phyloP scores from a whole-genome alignment of 2,329 filamentous ascomycete genomes.

The Neoarthrinium moseri region DNA sequence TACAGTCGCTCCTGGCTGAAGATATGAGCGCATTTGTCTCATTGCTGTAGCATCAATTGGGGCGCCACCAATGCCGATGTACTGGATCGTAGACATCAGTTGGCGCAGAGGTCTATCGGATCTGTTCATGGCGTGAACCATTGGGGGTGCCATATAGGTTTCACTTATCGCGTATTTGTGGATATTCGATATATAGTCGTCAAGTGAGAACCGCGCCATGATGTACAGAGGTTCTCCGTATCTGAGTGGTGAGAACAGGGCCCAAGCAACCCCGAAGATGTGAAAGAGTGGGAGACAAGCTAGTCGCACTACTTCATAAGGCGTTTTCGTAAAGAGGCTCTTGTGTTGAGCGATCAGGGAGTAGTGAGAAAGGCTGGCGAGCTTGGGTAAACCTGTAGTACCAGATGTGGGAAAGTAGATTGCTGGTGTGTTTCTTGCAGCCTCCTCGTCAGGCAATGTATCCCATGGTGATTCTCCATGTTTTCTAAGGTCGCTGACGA shows the following conservation, averaged over 20 bases:
- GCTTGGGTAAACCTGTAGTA: slow-evolving; percentile 37
- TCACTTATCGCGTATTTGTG: slow-evolving; percentile 44
- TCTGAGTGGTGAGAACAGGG: slow-evolving; percentile 43
- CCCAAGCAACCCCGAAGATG: slow-evolving; percentile 44
- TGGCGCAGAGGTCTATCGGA: slow-evolving; percentile 21
- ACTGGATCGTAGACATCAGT: slow-evolving; percentile 38
- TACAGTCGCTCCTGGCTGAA: slow-evolving; percentile 38
- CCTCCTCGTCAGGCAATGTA: slow-evolving; percentile 14
- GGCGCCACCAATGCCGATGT: slow-evolving; percentile 47
- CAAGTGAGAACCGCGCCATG: slow-evolving; percentile 41
- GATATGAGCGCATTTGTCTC: slow-evolving; percentile 35
- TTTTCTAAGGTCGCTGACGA: not conserved
- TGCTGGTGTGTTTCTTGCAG: slow-evolving; percentile 19
- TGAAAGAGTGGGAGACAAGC: slow-evolving; percentile 54
- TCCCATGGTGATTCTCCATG: slow-evolving; percentile 16
- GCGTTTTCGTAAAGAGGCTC: slow-evolving; percentile 22
- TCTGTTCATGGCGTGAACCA: slow-evolving; percentile 36
- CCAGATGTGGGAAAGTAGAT: slow-evolving; percentile 32
- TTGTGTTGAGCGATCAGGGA: slow-evolving; percentile 31
- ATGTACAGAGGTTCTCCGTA: slow-evolving; percentile 45
- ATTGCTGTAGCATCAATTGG: slow-evolving; percentile 40
- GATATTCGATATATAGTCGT: slow-evolving; percentile 36
- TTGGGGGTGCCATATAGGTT: slow-evolving; percentile 44
- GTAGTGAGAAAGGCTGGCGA: slow-evolving; percentile 34
- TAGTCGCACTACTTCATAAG: slow-evolving; percentile 38